Percentiles rank a stretch among this genome's conserved stretches.
These are phyloP conservation scores for Aspergillus nomiae DNA, from an alignment of 2,329 filamentous ascomycete species.

Conservation along the genomic window DNA sequence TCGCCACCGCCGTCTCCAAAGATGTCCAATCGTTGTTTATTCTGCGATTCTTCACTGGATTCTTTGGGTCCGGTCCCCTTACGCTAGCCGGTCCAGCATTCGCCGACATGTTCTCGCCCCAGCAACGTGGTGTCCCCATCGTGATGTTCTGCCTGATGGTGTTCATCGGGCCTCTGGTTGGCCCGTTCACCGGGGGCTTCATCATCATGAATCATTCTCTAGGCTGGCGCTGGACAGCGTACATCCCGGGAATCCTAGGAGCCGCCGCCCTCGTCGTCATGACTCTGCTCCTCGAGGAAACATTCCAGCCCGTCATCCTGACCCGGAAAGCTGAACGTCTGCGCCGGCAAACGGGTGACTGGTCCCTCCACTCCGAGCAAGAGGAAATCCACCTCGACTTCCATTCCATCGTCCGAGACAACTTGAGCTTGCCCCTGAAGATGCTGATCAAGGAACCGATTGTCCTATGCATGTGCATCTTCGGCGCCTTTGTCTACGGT, in stretches of 20 bases:
- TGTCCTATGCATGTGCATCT: conserved; percentile 32
- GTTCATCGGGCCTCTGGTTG: conserved; percentile 54
- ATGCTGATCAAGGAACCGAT: conserved; percentile 50
- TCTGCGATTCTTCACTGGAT: neutral
- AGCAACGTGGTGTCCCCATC: conserved; percentile 44
- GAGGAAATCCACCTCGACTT: neutral
- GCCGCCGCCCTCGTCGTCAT: conserved; percentile 40
- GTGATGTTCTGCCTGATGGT: conserved; percentile 54
- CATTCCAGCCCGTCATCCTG: conserved; percentile 55
- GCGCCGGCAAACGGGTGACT: conserved; percentile 52
- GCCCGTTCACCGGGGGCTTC: conserved; percentile 58
- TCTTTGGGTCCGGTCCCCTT: neutral
- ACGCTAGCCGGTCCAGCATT: conserved; percentile 47
- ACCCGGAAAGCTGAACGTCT: conserved; percentile 54
- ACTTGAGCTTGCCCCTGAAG: neutral
- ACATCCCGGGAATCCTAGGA: conserved; percentile 54
- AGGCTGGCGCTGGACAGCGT: conserved; percentile 54
- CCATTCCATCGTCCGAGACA: neutral
- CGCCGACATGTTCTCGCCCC: conserved; percentile 58
- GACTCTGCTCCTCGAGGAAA: conserved; percentile 51
- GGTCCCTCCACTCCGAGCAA: neutral
- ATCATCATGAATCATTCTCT: conserved; percentile 49
- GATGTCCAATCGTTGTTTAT: neutral
- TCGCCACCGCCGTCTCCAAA: conserved; percentile 1
- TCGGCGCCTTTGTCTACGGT: conserved; percentile 34